Evolutionary conservation across 441 rosid species (phyloP), one percentile per base, ranked within the genome.

Genomic region (Gossypium lobatum): DNA sequence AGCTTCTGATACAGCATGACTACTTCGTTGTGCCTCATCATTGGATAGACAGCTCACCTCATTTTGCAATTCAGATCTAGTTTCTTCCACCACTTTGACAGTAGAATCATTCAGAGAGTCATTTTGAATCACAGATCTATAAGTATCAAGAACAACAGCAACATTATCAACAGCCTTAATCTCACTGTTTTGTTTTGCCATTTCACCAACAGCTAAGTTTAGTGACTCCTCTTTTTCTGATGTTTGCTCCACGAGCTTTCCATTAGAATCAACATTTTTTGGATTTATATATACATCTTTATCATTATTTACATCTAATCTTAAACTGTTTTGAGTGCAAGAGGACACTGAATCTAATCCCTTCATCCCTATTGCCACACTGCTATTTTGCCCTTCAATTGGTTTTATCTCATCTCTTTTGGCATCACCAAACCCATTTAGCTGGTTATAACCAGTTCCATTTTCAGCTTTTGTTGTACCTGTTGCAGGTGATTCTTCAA

Each of bases 271-370:
- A 70, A 73, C 79, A 75, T 64, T 78, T 81, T 75, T 83, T 23
- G 64, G 81, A 75, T 78, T 81, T 75, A 77, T 78, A 79, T 66
- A 80, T 55, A 76, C 71, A 80, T 80, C 87, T 70, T 76, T 75
- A 74, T 81, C 90, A 76, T 83, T 84, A 81, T 81, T 88, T 81
- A 78, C 85, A 81, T 85, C 91, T 76, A 86, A 77, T 73, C 82
- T 80, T 79, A 80, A 69, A 73, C 81, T 82, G 72, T 85, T 88
- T 65, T 77, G 88, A 48, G 89, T 84, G 80, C 88, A 85, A 76
- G 97, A 90, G 72, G 93, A 88, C 74, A 83, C 91, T 25, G 89
- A 87, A 80, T 89, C 92, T 78, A 89, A 81, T 72, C 79, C 83
- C 82, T 85, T 87, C 52, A 76, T 67, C 66, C 81, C 84, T 60